Evolutionary conservation across 2,329 filamentous ascomycete genomes (phyloP).

Genomic region (Coniella lustricola): DNA sequence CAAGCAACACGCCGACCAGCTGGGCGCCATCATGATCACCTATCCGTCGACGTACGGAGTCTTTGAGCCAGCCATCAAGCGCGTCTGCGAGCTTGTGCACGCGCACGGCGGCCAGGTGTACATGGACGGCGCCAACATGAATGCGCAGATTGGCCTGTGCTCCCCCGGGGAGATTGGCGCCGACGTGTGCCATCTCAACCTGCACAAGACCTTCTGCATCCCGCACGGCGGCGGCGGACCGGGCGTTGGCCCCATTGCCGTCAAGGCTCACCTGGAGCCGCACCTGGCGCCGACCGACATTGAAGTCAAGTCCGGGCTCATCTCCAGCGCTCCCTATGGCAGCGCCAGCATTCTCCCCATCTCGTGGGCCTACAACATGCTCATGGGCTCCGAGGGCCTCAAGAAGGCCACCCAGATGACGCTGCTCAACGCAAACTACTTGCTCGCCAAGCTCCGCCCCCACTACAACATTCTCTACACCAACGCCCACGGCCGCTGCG

Average conservation of each 20-base stretch:
- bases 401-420: slow-evolving; percentile 87
- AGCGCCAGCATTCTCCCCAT: slow-evolving; percentile 91
- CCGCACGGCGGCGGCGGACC: slow-evolving; percentile 92
- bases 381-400: slow-evolving; percentile 81
- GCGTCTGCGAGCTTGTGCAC: slow-evolving; percentile 80
- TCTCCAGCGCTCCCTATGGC: slow-evolving; percentile 78
- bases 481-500: slow-evolving; percentile 79
- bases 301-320: slow-evolving; percentile 52
- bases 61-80: slow-evolving; percentile 83
- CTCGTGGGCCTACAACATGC: slow-evolving; percentile 88
- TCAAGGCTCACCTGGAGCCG: slow-evolving; percentile 70
- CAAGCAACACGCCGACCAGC: slow-evolving; percentile 75
- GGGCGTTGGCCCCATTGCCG: slow-evolving; percentile 88
- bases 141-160: slow-evolving; percentile 92
- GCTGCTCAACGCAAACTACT: slow-evolving; percentile 95
- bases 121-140: slow-evolving; percentile 99
- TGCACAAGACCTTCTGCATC: slow-evolving; percentile 99
- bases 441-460: slow-evolving; percentile 76
- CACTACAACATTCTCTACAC: slow-evolving; percentile 93
- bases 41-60: slow-evolving; percentile 95
- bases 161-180: slow-evolving; percentile 92
- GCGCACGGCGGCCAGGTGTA: slow-evolving; percentile 87
- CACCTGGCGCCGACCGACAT: slow-evolving; percentile 57
- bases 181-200: slow-evolving; percentile 92
- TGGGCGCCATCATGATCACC: slow-evolving; percentile 93